Percentiles rank a stretch among this genome's conserved stretches.
Conservation (phyloP, 2,329 filamentous ascomycete genomes). For the Penicillium sp. region DNA sequence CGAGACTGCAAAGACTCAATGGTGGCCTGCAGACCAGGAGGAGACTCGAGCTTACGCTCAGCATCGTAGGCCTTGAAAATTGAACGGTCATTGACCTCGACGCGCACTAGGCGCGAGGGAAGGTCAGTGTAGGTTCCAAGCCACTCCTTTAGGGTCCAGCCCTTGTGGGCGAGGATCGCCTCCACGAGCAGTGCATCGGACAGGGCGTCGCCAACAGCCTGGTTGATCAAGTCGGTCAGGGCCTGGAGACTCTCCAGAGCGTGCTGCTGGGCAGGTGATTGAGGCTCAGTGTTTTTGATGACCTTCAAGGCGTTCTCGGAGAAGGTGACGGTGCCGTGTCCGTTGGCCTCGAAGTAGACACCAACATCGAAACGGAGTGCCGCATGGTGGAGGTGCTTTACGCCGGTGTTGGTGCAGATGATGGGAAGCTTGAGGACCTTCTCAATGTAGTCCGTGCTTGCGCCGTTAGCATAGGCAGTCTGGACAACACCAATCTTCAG, state of each 20-base stretch:
- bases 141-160: conserved; percentile 88
- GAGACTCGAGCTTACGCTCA: conserved; percentile 79
- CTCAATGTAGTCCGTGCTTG: conserved; percentile 86
- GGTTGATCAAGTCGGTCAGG: conserved; percentile 89
- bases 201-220: conserved; percentile 92
- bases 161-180: conserved; percentile 91
- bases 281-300: conserved; percentile 74
- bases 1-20: conserved; percentile 87
- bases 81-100: conserved; percentile 82
- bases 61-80: conserved; percentile 90
- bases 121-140: conserved; percentile 87
- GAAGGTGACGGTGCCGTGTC: conserved; percentile 95
- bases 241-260: conserved; percentile 80
- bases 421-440: conserved; percentile 84
- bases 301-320: conserved; percentile 74
- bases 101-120: conserved; percentile 89
- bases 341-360: conserved; percentile 98
- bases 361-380: conserved; percentile 91
- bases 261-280: conserved; percentile 87
- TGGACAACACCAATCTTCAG: conserved; percentile 92
- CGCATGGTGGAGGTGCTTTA: conserved; percentile 97
- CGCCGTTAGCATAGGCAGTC: conserved; percentile 95
- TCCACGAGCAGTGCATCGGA: conserved; percentile 96
- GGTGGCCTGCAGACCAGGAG: conserved; percentile 72
- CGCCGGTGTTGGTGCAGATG: conserved; percentile 88